Base-by-base conservation (phyloP, 2,329 filamentous ascomycete species). In the Penicillium glabrum region DNA sequence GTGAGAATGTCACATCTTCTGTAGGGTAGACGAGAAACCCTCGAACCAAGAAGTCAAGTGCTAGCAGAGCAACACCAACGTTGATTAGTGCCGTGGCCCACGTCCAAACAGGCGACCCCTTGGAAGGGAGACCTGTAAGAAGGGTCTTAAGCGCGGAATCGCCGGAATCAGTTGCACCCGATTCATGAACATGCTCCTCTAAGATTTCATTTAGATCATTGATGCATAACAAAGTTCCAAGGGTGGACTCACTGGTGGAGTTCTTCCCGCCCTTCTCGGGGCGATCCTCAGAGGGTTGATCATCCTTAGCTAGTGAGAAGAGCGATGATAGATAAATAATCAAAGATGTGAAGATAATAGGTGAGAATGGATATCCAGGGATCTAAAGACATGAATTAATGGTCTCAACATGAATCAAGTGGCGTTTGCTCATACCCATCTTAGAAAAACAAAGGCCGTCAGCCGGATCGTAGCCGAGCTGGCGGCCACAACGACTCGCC, bases 1-100 rank as follows among this genome's bases (percentile, higher is more conserved):
- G 85, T 41, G 90, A 90, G 72, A 99, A 96, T 0, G 92, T 90
- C 11, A 96, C 79, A 62, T 96, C 87, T 27, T 90, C 78, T 26
- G 82, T 86, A 4, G 88, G 86, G 72, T 96, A 82, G 33, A 89
- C 83, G 57, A 88, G 73, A 11, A 86, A 85, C 2, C 89, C 88
- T 21, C 89, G 85, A 69, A 90, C 92, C 14, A 96, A 81, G 39
- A 93, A 84, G 72, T 99, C 95, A 26, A 88, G 81, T 0, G 88
- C 84, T 74, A 93, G 84, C 9, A 84, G 78, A 6, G 91, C 81
- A 41, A 95, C 78, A 3, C 82, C 75, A 19, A 86, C 69, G 71
- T 98, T 98, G 71, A 95, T 82, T 27, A 87, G 74, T 51, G 92
- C 84, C 0, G 89, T 90, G 26, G 86, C 64, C 46, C 84, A 75